Evolutionary conservation across 1,284 basidiomycete species (phyloP).

Genomic region (Lignosus rhinocerotis): DNA sequence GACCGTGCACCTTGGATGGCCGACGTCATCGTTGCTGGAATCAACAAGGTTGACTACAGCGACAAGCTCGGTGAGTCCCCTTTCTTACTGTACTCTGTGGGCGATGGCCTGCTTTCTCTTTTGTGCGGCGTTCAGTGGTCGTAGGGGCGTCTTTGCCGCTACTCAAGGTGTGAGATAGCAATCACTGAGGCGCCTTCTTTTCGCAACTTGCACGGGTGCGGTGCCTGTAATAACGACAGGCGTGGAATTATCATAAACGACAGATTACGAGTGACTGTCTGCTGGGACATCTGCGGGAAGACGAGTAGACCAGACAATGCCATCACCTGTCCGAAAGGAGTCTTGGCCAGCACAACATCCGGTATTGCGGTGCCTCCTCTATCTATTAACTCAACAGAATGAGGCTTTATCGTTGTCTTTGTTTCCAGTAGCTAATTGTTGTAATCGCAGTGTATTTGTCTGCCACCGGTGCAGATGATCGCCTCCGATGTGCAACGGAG

Average conservation of each 20-base stretch:
- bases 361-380: too few species aligned
- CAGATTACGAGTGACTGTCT: too few species aligned
- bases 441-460: constrained; percentile 53
- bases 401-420: too few species aligned
- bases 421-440: not conserved
- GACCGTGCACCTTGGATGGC: constrained; percentile 69
- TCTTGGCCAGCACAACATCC: too few species aligned
- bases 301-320: too few species aligned
- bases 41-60: constrained; percentile 57
- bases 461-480: constrained; percentile 54
- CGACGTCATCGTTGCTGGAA: constrained; percentile 66
- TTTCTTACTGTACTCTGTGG: not conserved
- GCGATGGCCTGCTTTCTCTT: not conserved
- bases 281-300: too few species aligned
- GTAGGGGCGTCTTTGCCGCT: not conserved
- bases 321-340: too few species aligned
- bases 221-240: not conserved
- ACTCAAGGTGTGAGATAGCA: not conserved
- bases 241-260: too few species aligned
- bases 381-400: too few species aligned
- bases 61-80: constrained; percentile 65
- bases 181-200: not conserved
- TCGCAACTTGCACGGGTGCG: not conserved
- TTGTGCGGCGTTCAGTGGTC: not conserved
- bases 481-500: constrained; percentile 62